A percentile compares a stretch with the other conserved stretches of the same genome.
These are phyloP conservation scores for Ceratobasidium sp. DNA, from an alignment of 1,284 basidiomycete species.

Conservation along the genomic window DNA sequence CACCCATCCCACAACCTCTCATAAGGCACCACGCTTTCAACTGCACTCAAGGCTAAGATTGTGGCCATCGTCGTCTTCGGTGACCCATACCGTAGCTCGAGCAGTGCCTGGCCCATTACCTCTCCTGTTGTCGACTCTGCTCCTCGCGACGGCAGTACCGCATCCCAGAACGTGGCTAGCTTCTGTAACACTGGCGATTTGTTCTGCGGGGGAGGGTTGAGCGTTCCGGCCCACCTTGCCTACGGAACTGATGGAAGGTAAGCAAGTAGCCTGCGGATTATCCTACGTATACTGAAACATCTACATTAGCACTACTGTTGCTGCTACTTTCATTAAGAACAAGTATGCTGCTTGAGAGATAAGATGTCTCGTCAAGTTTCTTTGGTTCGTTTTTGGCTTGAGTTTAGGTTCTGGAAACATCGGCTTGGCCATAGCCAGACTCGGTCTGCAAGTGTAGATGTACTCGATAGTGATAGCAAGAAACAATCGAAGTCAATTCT, in stretches of 20 bases:
- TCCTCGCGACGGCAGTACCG: slow-evolving; percentile 20
- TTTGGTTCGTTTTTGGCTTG: too few species aligned
- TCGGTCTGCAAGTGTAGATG: too few species aligned
- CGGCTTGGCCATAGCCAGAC: too few species aligned
- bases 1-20: not conserved
- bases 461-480: too few species aligned
- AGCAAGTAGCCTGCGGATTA: not conserved
- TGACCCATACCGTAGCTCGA: slow-evolving; percentile 29
- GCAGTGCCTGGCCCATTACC: slow-evolving; percentile 29
- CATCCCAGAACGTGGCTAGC: slow-evolving; percentile 25
- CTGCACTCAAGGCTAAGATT: slow-evolving; percentile 23
- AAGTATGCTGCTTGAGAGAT: not conserved
- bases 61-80: slow-evolving; percentile 29
- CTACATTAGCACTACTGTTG: slow-evolving; percentile 5
- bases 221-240: slow-evolving; percentile 33
- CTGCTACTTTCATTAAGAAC: slow-evolving; percentile 27
- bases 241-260: slow-evolving; percentile 41
- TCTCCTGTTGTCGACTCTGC: slow-evolving; percentile 26
- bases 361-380: too few species aligned
- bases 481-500: too few species aligned
- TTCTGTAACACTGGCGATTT: slow-evolving; percentile 31
- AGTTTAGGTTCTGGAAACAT: too few species aligned
- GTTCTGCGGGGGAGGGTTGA: slow-evolving; percentile 31
- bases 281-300: not conserved
- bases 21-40: slow-evolving; percentile 21